Conservation (phyloP, 2,329 filamentous ascomycete species). For the Paecilomyces fulvus region DNA sequence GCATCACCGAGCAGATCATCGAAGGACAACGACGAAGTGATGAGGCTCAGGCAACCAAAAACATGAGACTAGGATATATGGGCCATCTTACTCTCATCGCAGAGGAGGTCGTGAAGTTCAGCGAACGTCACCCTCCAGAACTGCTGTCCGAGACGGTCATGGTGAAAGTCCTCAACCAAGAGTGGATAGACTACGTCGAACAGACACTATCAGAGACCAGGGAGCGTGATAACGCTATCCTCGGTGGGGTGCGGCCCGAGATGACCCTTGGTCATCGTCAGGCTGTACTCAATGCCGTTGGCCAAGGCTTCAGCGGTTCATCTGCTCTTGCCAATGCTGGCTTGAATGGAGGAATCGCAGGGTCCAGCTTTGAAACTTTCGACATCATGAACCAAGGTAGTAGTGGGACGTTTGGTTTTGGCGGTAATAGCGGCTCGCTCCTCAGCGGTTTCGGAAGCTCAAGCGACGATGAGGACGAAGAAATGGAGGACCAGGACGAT, state of each 20-base stretch:
- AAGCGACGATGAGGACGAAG: slow-evolving; percentile 93
- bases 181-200: slow-evolving; percentile 94
- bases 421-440: slow-evolving; percentile 55
- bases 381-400: slow-evolving; percentile 59
- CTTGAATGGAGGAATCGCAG: slow-evolving; percentile 56
- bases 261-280: slow-evolving; percentile 73
- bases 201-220: slow-evolving; percentile 85
- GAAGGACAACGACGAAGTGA: slow-evolving; percentile 83
- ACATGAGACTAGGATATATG: slow-evolving; percentile 96
- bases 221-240: slow-evolving; percentile 95
- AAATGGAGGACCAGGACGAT: slow-evolving; percentile 64
- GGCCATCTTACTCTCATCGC: slow-evolving; percentile 94
- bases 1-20: slow-evolving; percentile 85
- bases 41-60: slow-evolving; percentile 70
- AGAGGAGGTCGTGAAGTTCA: slow-evolving; percentile 98
- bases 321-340: slow-evolving; percentile 72
- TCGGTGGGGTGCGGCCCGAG: slow-evolving; percentile 88
- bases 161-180: slow-evolving; percentile 77
- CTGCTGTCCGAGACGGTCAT: slow-evolving; percentile 74
- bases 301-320: slow-evolving; percentile 52
- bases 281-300: slow-evolving; percentile 54
- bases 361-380: slow-evolving; percentile 48
- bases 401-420: slow-evolving; percentile 64
- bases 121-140: slow-evolving; percentile 84
- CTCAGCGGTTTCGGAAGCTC: slow-evolving; percentile 89